Percentiles rank a stretch among this genome's conserved stretches.
phyloP scores from a whole-genome alignment of 257 asterid species.

The Schizonepeta tenuifolia region DNA sequence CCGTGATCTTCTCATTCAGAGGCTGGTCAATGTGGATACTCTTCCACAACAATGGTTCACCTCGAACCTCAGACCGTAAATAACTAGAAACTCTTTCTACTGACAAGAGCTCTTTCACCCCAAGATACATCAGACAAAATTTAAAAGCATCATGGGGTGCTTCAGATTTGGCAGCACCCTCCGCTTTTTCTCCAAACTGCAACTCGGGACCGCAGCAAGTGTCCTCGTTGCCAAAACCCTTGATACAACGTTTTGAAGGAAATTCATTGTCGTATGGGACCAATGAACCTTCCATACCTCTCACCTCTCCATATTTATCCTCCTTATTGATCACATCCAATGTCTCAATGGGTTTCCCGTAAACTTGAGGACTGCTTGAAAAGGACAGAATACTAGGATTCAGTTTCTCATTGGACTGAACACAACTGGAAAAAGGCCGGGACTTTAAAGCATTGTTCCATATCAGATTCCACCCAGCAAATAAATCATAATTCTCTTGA shows the following conservation, averaged over 20 bases:
- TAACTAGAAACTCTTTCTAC: conserved; percentile 74
- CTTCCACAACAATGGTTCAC: conserved; percentile 72
- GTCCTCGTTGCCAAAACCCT: conserved; percentile 36
- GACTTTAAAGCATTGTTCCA: conserved; percentile 58
- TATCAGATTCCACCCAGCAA: conserved; percentile 57
- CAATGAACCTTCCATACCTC: conserved; percentile 39
- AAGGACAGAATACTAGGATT: conserved; percentile 35
- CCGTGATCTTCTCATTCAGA: conserved; percentile 66
- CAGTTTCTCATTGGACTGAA: conserved; percentile 34
- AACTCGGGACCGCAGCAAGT: conserved; percentile 33
- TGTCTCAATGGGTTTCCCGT: conserved; percentile 39
- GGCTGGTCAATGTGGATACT: conserved; percentile 70
- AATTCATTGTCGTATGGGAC: background rate
- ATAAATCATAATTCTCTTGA: conserved; percentile 53
- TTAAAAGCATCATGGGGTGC: conserved; percentile 64
- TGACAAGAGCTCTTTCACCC: conserved; percentile 72
- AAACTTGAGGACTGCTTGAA: conserved; percentile 37
- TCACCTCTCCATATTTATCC: conserved; percentile 36
- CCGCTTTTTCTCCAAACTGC: conserved; percentile 39
- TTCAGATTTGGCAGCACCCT: conserved; percentile 38
- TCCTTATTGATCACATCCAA: conserved; percentile 26
- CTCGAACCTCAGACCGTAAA: conserved; percentile 50
- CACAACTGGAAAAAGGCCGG: conserved; percentile 44
- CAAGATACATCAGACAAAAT: conserved; percentile 48
- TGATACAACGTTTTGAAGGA: conserved; percentile 30